These are phyloP conservation scores for Aspergillus ochraceoroseus DNA, from an alignment of 2,329 filamentous ascomycete genomes.

Conservation along the genomic window DNA sequence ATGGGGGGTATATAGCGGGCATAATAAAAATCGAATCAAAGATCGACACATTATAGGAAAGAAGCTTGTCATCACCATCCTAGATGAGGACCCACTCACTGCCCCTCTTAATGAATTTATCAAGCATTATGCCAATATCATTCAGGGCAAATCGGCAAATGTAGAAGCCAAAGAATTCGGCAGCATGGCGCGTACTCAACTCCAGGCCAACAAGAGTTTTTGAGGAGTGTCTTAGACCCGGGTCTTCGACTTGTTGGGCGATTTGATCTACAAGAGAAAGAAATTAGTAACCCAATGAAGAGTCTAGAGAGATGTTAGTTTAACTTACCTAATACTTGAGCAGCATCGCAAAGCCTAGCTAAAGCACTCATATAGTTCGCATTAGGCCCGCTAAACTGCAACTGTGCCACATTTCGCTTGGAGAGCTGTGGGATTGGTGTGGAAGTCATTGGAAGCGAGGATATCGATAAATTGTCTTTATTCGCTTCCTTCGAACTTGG, in stretches of 20 bases:
- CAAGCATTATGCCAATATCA: conserved; percentile 77
- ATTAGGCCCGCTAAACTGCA: conserved; percentile 76
- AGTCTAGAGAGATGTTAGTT: not conserved
- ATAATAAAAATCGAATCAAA: not conserved
- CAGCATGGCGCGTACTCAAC: conserved; percentile 84
- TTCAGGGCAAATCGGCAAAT: conserved; percentile 89
- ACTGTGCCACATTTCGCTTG: conserved; percentile 64
- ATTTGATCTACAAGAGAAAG: conserved; percentile 67
- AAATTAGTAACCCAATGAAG: conserved; percentile 14
- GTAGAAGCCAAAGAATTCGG: conserved; percentile 97
- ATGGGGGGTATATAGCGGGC: too few species aligned
- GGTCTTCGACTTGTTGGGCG: conserved; percentile 91
- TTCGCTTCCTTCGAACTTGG: conserved; percentile 43
- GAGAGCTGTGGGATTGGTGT: conserved; percentile 59
- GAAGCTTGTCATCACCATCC: conserved; percentile 4
- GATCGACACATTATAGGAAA: not conserved
- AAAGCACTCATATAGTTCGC: conserved; percentile 86
- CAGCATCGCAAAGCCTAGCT: conserved; percentile 86
- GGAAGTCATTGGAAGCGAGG: conserved; percentile 71
- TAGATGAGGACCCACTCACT: conserved; percentile 81
- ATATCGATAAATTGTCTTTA: conserved; percentile 62
- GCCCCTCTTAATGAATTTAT: conserved; percentile 95
- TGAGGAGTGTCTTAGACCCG: conserved; percentile 82
- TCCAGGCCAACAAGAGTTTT: conserved; percentile 94
- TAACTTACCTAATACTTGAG: conserved; percentile 75